Evolutionary conservation across 371 early-diverging fungal species (phyloP).

Genomic region (Actinomucor elegans): DNA sequence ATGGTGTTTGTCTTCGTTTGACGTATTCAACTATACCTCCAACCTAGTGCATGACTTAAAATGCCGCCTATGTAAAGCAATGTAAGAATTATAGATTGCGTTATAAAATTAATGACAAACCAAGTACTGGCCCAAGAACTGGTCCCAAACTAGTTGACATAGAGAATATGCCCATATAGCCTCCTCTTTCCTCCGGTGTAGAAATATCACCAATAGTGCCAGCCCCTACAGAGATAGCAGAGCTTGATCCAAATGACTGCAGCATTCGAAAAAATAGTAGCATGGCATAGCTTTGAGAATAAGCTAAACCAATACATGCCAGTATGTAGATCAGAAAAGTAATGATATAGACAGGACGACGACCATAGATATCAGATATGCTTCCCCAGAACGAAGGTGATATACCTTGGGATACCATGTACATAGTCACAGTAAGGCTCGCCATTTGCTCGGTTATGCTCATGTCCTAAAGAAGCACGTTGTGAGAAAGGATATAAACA

Average conservation of each 20-base stretch:
- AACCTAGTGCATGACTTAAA: conserved; percentile 7
- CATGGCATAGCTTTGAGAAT: conserved; percentile 42
- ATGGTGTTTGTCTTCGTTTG: not conserved
- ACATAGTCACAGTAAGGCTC: conserved; percentile 27
- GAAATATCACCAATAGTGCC: conserved; percentile 10
- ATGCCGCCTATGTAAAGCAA: no score
- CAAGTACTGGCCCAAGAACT: conserved; percentile 31
- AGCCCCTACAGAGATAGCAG: conserved; percentile 55
- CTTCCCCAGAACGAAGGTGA: conserved; percentile 59
- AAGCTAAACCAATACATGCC: conserved; percentile 59
- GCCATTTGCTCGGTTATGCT: conserved; percentile 17
- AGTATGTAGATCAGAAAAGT: conserved; percentile 53
- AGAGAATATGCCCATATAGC: conserved; percentile 60
- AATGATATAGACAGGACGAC: conserved; percentile 56
- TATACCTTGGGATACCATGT: conserved; percentile 30
- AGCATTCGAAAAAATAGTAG: conserved; percentile 59
- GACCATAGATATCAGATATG: conserved; percentile 57
- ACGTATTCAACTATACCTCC: conserved; percentile 10
- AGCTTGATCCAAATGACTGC: conserved; percentile 62
- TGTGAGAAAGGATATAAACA: no score
- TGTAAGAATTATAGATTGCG: no score
- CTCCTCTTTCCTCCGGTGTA: conserved; percentile 48
- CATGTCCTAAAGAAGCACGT: conserved; percentile 17
- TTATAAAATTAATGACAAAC: no score
- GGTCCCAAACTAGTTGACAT: conserved; percentile 53